Evolutionary conservation across 257 asterid species (phyloP).

Genomic region (Solanum arcanum): DNA sequence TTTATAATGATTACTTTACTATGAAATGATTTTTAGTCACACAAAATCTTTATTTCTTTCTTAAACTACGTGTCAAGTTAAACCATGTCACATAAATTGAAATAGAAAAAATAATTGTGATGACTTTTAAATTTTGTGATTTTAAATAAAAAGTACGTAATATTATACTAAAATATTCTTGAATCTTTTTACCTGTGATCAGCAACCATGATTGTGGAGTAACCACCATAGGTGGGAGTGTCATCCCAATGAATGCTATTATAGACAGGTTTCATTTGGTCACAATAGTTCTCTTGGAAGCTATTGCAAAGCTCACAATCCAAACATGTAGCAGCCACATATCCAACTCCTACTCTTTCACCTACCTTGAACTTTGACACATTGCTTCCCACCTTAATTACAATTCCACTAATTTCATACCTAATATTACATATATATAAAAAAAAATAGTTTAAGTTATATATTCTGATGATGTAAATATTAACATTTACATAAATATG

Average conservation of each 20-base stretch:
- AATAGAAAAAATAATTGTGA: no score
- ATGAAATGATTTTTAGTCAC: no score
- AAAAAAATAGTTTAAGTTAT: no score
- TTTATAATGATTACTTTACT: no score
- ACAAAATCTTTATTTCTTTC: no score
- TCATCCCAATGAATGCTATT: neutral
- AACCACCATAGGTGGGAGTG: conserved; percentile 6
- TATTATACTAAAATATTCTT: no score
- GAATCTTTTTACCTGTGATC: neutral
- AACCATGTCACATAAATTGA: neutral
- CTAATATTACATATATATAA: neutral
- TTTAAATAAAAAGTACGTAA: no score
- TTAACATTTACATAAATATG: no score
- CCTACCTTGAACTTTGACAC: conserved; percentile 6
- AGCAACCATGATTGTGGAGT: neutral
- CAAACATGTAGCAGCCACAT: neutral
- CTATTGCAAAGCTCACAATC: neutral
- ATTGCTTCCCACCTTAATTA: conserved; percentile 5
- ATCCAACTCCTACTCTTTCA: conserved; percentile 8
- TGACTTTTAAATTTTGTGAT: no score
- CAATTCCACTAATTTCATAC: conserved; percentile 4
- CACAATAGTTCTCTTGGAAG: conserved; percentile 1
- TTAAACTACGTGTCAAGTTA: neutral
- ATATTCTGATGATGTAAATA: no score
- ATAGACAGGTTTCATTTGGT: neutral